Conservation (phyloP, 164 flowering plant species). For the Aristolochia californica region DNA sequence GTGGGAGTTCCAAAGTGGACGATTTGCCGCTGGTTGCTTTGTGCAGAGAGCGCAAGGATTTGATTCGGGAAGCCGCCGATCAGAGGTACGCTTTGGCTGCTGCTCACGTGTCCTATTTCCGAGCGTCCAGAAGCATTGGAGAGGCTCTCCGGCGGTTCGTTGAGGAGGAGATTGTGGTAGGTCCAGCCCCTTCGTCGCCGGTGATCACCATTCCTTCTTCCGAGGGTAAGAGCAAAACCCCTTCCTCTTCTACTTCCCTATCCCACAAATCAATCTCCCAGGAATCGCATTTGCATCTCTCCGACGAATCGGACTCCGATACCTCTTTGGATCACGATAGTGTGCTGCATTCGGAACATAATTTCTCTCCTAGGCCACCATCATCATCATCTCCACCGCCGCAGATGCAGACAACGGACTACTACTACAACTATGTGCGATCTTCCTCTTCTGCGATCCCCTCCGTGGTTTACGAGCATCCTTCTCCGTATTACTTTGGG, state of each 20-base stretch:
- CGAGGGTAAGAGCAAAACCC: constrained; percentile 24
- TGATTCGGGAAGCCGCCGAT: constrained; percentile 55
- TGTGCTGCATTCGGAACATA: constrained; percentile 22
- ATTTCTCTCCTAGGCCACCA: constrained; percentile 6
- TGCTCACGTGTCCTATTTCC: constrained; percentile 68
- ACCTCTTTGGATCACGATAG: neutral
- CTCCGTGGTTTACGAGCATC: constrained; percentile 45
- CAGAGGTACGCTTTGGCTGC: constrained; percentile 67
- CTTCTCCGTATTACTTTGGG: constrained; percentile 12
- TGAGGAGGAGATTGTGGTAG: constrained; percentile 54
- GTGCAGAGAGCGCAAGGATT: constrained; percentile 64
- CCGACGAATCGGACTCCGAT: constrained; percentile 12
- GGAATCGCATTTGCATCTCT: constrained; percentile 29
- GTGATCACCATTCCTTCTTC: constrained; percentile 51
- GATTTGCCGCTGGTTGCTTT: constrained; percentile 57
- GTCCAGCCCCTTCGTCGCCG: constrained; percentile 41
- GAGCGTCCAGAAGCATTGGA: constrained; percentile 53
- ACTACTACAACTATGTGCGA: constrained; percentile 46
- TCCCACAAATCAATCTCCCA: constrained; percentile 21
- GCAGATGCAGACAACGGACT: constrained; percentile 6
- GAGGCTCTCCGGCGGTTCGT: constrained; percentile 61
- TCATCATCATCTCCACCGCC: neutral
- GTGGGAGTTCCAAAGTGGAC: constrained; percentile 69
- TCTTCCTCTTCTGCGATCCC: constrained; percentile 34
- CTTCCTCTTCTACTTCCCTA: constrained; percentile 35